Evolutionary conservation across 2,329 filamentous ascomycete species (phyloP).

Genomic region (Ascocoryne sarcoides): DNA sequence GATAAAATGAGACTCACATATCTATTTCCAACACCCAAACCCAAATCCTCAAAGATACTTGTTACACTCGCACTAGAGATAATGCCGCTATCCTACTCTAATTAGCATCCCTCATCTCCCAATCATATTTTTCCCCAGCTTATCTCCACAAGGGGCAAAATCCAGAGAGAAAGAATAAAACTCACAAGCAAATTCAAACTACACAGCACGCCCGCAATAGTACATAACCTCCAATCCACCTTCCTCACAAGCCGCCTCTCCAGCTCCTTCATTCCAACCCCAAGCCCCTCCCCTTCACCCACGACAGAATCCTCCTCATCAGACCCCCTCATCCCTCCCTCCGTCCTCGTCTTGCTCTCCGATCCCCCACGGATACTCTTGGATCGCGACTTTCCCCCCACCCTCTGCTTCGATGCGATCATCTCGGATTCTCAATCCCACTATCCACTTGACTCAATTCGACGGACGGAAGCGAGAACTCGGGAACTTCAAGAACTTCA

Average conservation of each 20-base stretch:
- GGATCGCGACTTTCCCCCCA: background rate
- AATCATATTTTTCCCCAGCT: too few species aligned
- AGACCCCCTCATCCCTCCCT: constrained; percentile 3
- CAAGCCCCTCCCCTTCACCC: constrained; percentile 1
- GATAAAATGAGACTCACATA: constrained; percentile 37
- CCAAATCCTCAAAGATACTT: constrained; percentile 54
- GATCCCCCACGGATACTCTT: constrained; percentile 10
- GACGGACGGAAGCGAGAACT: too few species aligned
- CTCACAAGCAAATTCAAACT: constrained; percentile 58
- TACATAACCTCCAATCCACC: constrained; percentile 59
- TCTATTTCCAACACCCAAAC: constrained; percentile 50
- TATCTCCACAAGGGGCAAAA: too few species aligned
- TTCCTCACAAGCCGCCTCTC: constrained; percentile 47
- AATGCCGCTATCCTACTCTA: constrained; percentile 39
- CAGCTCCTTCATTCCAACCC: constrained; percentile 4
- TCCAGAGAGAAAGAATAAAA: too few species aligned
- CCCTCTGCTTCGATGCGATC: too few species aligned
- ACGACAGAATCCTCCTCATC: constrained; percentile 2
- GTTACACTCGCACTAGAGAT: constrained; percentile 63
- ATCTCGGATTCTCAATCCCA: too few species aligned
- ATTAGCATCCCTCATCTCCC: background rate
- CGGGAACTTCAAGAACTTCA: too few species aligned
- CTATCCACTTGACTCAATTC: too few species aligned
- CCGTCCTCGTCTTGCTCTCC: constrained; percentile 22
- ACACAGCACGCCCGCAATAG: constrained; percentile 62